phyloP scores from a whole-genome alignment of 2,329 filamentous ascomycete species.

The Sarocladium brachiariae region DNA sequence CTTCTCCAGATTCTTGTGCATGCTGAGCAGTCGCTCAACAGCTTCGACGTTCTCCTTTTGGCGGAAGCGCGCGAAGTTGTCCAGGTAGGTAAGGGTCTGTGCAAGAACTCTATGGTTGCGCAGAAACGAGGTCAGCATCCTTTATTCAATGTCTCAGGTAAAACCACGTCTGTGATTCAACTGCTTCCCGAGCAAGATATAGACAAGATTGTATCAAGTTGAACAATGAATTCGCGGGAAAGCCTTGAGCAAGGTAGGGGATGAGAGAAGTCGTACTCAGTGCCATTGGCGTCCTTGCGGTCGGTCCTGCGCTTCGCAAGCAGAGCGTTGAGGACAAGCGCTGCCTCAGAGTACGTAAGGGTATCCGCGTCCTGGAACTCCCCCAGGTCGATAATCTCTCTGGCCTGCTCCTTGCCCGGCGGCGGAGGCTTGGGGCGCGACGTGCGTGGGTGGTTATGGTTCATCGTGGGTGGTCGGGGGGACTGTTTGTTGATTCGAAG shows the following conservation, averaged over 20 bases:
- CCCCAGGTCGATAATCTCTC: slow-evolving; percentile 73
- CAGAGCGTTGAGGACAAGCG: slow-evolving; percentile 85
- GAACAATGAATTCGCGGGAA: no score
- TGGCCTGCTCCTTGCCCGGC: slow-evolving; percentile 82
- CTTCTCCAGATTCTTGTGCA: slow-evolving; percentile 72
- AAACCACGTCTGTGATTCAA: no score
- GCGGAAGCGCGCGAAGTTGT: slow-evolving; percentile 93
- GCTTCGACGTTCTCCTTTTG: slow-evolving; percentile 90
- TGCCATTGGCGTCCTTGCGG: slow-evolving; percentile 76
- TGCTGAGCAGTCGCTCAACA: slow-evolving; percentile 79
- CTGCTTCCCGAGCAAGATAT: no score
- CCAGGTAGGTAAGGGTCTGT: slow-evolving; percentile 87
- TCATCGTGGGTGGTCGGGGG: slow-evolving; percentile 17
- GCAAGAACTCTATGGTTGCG: slow-evolving; percentile 58
- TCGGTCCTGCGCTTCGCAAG: slow-evolving; percentile 73
- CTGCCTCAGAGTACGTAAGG: slow-evolving; percentile 84
- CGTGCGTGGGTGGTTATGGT: slow-evolving; percentile 35
- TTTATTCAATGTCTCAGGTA: no score
- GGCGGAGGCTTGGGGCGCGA: slow-evolving; percentile 62
- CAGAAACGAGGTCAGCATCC: slow-evolving; percentile 9
- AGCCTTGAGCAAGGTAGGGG: no score
- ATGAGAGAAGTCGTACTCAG: slow-evolving; percentile 53
- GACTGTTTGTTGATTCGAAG: neutral
- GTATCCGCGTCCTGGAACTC: slow-evolving; percentile 91
- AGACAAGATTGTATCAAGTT: no score